These are phyloP conservation scores for Helianthus tuberosus DNA, from an alignment of 129 eudicot species.

Conservation along the genomic window DNA sequence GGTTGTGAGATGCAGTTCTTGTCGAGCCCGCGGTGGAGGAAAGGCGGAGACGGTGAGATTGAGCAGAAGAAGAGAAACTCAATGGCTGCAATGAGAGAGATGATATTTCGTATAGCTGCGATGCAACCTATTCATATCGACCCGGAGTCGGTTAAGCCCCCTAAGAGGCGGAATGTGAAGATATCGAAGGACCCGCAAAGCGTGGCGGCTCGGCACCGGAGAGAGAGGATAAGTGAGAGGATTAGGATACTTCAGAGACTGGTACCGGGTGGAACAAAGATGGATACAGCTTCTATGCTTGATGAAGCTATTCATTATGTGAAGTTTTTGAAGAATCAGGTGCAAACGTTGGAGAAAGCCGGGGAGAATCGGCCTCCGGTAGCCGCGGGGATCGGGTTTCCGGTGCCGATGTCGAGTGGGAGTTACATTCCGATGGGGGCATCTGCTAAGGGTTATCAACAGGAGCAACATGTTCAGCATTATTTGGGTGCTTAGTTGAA, in stretches of 20 bases:
- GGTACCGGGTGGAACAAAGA: slow-evolving; percentile 93
- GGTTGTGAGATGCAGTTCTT: slow-evolving; percentile 36
- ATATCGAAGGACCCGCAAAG: slow-evolving; percentile 91
- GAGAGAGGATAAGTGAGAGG: slow-evolving; percentile 92
- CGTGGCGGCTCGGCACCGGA: slow-evolving; percentile 86
- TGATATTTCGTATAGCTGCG: slow-evolving; percentile 85
- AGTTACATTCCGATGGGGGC: slow-evolving; percentile 41
- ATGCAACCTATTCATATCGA: slow-evolving; percentile 95
- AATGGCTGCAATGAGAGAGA: slow-evolving; percentile 88
- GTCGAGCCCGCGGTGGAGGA: slow-evolving; percentile 41
- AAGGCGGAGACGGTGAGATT: neutral
- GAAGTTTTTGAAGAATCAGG: slow-evolving; percentile 81
- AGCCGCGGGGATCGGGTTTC: slow-evolving; percentile 56
- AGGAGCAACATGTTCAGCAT: slow-evolving; percentile 49
- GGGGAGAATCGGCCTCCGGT: slow-evolving; percentile 44
- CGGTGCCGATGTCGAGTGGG: slow-evolving; percentile 78
- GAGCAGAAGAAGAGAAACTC: slow-evolving; percentile 57
- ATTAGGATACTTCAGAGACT: slow-evolving; percentile 86
- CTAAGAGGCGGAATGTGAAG: slow-evolving; percentile 80
- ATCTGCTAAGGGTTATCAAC: slow-evolving; percentile 34
- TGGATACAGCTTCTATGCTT: slow-evolving; percentile 96
- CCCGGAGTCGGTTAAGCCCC: slow-evolving; percentile 88
- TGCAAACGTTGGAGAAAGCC: slow-evolving; percentile 66
- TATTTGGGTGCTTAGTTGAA: slow-evolving; percentile 50
- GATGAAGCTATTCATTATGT: slow-evolving; percentile 95